Conservation (phyloP, 345 rosid genomes). For the Turritis glabra region DNA sequence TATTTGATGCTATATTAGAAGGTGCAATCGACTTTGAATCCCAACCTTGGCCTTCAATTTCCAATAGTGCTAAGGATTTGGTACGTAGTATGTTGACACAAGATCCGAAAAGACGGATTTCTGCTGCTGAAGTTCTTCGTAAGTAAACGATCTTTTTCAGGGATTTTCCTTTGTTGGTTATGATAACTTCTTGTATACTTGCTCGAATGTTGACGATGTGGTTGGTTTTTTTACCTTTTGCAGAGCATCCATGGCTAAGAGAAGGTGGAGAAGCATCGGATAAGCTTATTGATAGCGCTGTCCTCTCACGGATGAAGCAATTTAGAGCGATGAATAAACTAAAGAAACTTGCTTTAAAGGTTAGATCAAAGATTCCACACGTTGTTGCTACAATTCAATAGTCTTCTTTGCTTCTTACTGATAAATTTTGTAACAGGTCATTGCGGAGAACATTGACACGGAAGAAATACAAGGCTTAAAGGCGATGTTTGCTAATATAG, state of each 20-base stretch:
- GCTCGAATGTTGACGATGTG: background rate
- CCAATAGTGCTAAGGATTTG: constrained; percentile 81
- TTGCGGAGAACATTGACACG: constrained; percentile 72
- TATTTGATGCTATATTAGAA: constrained; percentile 70
- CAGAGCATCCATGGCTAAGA: constrained; percentile 71
- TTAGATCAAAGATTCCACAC: constrained; percentile 11
- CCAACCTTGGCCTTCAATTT: constrained; percentile 82
- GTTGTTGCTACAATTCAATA: background rate
- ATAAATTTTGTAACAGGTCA: constrained; percentile 49
- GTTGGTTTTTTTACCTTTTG: background rate
- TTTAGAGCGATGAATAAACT: constrained; percentile 92
- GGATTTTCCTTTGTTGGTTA: background rate
- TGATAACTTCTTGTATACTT: background rate
- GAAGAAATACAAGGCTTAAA: constrained; percentile 79
- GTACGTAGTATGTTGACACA: constrained; percentile 68
- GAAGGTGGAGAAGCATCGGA: constrained; percentile 83
- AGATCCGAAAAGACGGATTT: constrained; percentile 67
- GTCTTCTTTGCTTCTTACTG: background rate
- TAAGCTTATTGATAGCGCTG: constrained; percentile 86
- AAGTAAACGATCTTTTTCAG: background rate
- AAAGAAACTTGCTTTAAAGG: constrained; percentile 91
- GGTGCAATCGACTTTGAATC: constrained; percentile 77
- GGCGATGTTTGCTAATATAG: constrained; percentile 73
- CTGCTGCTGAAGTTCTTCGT: constrained; percentile 83
- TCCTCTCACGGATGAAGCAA: constrained; percentile 88